Conservation (phyloP, 257 asterid species). For the Henckelia pumila region DNA sequence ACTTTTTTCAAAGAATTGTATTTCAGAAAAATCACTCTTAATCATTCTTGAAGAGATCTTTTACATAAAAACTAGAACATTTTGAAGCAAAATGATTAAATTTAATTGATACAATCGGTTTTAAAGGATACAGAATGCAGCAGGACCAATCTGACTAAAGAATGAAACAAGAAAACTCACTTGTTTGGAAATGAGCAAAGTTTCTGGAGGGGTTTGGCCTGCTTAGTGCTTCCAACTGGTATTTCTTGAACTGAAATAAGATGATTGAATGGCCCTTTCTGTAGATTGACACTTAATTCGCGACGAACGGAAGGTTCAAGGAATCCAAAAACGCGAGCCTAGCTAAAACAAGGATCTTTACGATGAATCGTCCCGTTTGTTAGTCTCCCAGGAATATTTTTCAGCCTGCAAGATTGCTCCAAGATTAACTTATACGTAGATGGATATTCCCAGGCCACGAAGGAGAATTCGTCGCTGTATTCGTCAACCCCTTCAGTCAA, state of each 20-base stretch:
- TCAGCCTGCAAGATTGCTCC: conserved; percentile 36
- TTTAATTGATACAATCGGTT: too few relatives aligned
- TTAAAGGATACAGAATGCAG: not conserved
- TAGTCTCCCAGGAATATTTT: conserved; percentile 12
- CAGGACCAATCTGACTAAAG: not conserved
- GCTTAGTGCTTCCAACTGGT: not conserved
- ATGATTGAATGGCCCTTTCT: not conserved
- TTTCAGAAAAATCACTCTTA: too few relatives aligned
- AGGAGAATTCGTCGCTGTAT: conserved; percentile 33
- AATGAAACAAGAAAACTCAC: not conserved
- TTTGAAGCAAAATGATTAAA: too few relatives aligned
- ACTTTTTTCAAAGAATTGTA: too few relatives aligned
- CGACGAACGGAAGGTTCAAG: not conserved
- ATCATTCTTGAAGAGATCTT: too few relatives aligned
- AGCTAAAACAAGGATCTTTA: conserved; percentile 22
- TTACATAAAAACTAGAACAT: too few relatives aligned
- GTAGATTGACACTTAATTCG: too few relatives aligned
- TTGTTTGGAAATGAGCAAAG: not conserved
- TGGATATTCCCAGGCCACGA: conserved; percentile 36
- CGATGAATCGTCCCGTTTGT: conserved; percentile 9
- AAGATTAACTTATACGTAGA: conserved; percentile 33
- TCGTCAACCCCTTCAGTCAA: conserved; percentile 35
- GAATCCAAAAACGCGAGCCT: not conserved
- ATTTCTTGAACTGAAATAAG: not conserved
- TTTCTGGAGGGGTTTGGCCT: not conserved